Evolutionary conservation across 169 alveolate genomes (phyloP), one percentile per base, ranked within the genome.

Genomic region (Plasmodium coatneyi): DNA sequence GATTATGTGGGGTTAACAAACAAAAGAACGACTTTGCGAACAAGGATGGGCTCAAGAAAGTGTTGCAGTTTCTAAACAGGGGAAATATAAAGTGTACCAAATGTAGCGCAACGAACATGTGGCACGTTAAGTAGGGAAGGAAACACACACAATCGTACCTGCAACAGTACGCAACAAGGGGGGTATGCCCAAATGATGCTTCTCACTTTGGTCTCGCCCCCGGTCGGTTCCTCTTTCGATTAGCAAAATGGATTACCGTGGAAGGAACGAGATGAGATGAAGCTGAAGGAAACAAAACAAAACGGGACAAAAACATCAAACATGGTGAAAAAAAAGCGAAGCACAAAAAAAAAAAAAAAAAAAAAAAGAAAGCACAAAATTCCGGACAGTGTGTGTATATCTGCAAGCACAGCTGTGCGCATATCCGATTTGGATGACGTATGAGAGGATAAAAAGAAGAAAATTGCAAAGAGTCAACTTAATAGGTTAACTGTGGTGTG

Each of bases 1-100:
- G 93, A 14, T 52, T 86, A 10, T 86, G 93, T 74, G 93, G 93
- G 3, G 93, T 86, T 74, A 86, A 86, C 43, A 86, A 86, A 76
- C 93, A 86, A 54, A 86, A 79, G 49, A 86, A 86, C n/a, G 84
- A 74, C 41, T 86, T 86, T 74, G 22, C 71, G 16, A 86, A 86
- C 54, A 86, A 86, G 66, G 93, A 86, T 86, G 80, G 80, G 28
- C 41, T 86, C 41, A 30, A 86, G 12, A 86, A 86, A 34, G 80
- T 86, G 12, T 83, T 86, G 30, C 34, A 6, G 36, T 76, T 46
- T 76, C 86, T 86, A 36, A 86, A 86, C 32, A 72, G 56, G 60
- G 93, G 93, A 12, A 54, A 49, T 74, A 86, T 86, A 32, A 56
- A 66, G n/a, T 86, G 93, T 36, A 74, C 71, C 19, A 86, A 86